Evolutionary conservation across 768 basidiomycete species (phyloP), one percentile per base, ranked within the genome.

Genomic region (Chalciporus piperatus): DNA sequence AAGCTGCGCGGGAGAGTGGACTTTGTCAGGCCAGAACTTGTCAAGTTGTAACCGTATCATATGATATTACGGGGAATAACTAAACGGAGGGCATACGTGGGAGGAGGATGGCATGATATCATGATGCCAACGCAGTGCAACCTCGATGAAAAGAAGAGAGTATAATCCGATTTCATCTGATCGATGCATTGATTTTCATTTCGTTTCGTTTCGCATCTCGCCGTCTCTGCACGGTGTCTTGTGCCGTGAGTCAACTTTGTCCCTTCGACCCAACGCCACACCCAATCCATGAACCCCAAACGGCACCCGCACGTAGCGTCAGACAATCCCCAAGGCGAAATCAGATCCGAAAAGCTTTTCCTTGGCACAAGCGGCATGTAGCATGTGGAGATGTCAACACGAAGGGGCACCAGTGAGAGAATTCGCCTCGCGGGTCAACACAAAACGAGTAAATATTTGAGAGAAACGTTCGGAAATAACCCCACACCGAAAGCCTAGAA

Each of bases 301-400:
- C 11, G 25, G 35, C 41, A 32, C 16, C 27, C 13, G 53, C 46
- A 37, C 41, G 45, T 49, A 56, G 40, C 32, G 27, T 32, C 8
- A 41, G 11, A 44, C 11, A 6, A 5, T 48, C 52, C 10, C 40
- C 27, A n/a, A 16, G 22, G 27, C 14, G 42, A 37, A 55, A 53
- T 67, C 54, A 67, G 56, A 64, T 64, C 33, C 12, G 11, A 38
- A 54, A 52, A 64, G 54, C 37, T 62, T 65, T n/a, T 45, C 46
- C 50, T 52, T 44, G 30, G 19, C n/a, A 30, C 32, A 8, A 56
- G 28, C 16, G 44, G 23, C 13, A 32, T 17, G 2, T 12, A 47
- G 10, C 40, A 40, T 25, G 43, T 39, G 50, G 16, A 16, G 17
- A 20, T 11, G 17, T 38, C 38, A 25, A 44, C 48, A 23, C 19